A percentile compares a stretch with the other conserved stretches of the same genome.
Conservation (phyloP, 2,329 filamentous ascomycete genomes). For the Xylaria sp. region DNA sequence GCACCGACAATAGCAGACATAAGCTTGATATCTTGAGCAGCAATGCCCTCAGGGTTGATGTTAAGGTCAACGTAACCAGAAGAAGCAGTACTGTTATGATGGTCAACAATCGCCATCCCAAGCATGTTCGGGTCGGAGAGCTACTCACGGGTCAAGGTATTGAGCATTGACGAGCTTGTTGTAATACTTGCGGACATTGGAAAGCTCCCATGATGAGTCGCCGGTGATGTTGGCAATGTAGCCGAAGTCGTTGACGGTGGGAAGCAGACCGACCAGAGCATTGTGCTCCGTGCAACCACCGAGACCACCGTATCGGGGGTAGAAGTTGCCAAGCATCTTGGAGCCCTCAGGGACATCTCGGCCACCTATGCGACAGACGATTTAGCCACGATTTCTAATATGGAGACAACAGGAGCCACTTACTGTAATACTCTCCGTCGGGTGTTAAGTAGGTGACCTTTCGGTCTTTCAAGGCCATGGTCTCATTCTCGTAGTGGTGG, state of each 20-base stretch:
- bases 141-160: constrained; percentile 61
- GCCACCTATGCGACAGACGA: too few species aligned
- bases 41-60: constrained; percentile 33
- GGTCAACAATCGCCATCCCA: not conserved
- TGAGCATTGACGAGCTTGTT: constrained; percentile 65
- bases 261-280: constrained; percentile 68
- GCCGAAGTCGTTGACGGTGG: constrained; percentile 69
- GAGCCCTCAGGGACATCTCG: constrained; percentile 50
- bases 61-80: constrained; percentile 28
- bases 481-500: constrained; percentile 59
- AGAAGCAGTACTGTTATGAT: not conserved
- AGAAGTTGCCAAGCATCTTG: constrained; percentile 57
- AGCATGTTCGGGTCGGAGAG: not conserved
- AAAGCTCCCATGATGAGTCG: constrained; percentile 67
- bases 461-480: constrained; percentile 58
- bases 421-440: constrained; percentile 53
- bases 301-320: constrained; percentile 59
- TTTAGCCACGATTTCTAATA: too few species aligned
- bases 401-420: too few species aligned
- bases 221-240: constrained; percentile 69
- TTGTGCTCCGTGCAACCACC: constrained; percentile 69
- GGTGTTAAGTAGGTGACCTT: constrained; percentile 62
- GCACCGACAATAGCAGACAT: constrained; percentile 30
- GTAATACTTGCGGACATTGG: constrained; percentile 71
- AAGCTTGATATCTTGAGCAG: constrained; percentile 33